Percentiles rank a stretch among this genome's conserved stretches.
Conservation (phyloP, 2,329 filamentous ascomycete species). For the Hypoxylon rubiginosum region DNA sequence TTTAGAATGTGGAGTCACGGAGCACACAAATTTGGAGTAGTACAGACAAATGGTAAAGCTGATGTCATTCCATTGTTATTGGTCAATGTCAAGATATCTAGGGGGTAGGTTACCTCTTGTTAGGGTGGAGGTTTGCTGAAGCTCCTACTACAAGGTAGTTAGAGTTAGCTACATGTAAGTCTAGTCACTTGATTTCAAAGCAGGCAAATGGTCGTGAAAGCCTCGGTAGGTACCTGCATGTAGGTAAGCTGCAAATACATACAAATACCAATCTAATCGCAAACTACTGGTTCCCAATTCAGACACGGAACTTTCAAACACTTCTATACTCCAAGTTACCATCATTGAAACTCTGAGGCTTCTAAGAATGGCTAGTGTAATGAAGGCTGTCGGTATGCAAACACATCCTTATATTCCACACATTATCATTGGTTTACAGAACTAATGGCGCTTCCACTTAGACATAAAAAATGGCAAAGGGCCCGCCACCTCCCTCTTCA, state of each 20-base stretch:
- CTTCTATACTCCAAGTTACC: not conserved
- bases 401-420: slow-evolving; percentile 4
- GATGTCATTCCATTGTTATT: not conserved
- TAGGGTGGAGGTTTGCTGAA: not conserved
- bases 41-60: not conserved
- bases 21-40: not conserved
- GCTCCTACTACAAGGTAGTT: not conserved
- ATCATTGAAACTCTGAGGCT: not conserved
- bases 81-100: not conserved
- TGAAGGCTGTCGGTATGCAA: slow-evolving; percentile 53
- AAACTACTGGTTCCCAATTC: not conserved
- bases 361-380: slow-evolving; percentile 47
- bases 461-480: slow-evolving; percentile 72
- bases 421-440: not conserved
- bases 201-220: not conserved
- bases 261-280: not conserved
- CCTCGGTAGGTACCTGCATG: too few species aligned
- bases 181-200: not conserved
- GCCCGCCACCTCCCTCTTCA: slow-evolving; percentile 69
- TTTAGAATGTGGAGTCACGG: not conserved
- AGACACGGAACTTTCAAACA: not conserved
- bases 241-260: too few species aligned
- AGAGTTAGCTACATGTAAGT: not conserved
- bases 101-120: too few species aligned
- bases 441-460: slow-evolving; percentile 48